Evolutionary conservation across 345 rosid genomes (phyloP).

Genomic region (Sonneratia alba): DNA sequence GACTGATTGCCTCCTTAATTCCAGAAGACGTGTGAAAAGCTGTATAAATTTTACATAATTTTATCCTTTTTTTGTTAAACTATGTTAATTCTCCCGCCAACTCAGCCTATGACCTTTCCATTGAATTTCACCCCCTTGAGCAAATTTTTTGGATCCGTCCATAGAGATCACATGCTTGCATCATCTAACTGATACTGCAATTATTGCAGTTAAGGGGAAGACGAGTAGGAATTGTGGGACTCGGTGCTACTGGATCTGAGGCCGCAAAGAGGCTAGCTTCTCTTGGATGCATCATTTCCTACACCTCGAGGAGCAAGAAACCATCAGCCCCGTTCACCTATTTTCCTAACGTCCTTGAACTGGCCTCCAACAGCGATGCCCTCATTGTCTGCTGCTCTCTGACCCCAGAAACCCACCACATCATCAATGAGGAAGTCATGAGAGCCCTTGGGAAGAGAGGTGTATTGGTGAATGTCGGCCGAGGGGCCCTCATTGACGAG

Average conservation of each 20-base stretch:
- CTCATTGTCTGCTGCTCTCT: slow-evolving; percentile 38
- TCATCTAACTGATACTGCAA: background rate
- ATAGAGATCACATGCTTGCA: background rate
- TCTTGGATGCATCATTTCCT: slow-evolving; percentile 36
- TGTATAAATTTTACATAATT: no score
- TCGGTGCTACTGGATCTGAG: slow-evolving; percentile 34
- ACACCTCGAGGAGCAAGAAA: slow-evolving; percentile 35
- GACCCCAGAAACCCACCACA: slow-evolving; percentile 38
- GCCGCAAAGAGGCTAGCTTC: slow-evolving; percentile 39
- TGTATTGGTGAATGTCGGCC: slow-evolving; percentile 40
- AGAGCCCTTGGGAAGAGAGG: slow-evolving; percentile 38
- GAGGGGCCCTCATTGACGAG: slow-evolving; percentile 45
- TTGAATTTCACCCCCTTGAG: no score
- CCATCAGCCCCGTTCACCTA: slow-evolving; percentile 26
- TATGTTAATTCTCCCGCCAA: no score
- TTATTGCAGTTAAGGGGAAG: slow-evolving; percentile 30
- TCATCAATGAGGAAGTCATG: slow-evolving; percentile 37
- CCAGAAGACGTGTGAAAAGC: no score
- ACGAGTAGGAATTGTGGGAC: slow-evolving; percentile 44
- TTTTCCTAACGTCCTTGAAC: slow-evolving; percentile 24
- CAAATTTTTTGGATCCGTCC: no score
- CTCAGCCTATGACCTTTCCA: no score
- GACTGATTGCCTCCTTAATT: no score
- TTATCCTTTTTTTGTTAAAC: no score
- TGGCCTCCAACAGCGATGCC: slow-evolving; percentile 30